These are phyloP conservation scores for Cercospora brassicicola DNA, from an alignment of 2,329 filamentous ascomycete species.

Conservation along the genomic window DNA sequence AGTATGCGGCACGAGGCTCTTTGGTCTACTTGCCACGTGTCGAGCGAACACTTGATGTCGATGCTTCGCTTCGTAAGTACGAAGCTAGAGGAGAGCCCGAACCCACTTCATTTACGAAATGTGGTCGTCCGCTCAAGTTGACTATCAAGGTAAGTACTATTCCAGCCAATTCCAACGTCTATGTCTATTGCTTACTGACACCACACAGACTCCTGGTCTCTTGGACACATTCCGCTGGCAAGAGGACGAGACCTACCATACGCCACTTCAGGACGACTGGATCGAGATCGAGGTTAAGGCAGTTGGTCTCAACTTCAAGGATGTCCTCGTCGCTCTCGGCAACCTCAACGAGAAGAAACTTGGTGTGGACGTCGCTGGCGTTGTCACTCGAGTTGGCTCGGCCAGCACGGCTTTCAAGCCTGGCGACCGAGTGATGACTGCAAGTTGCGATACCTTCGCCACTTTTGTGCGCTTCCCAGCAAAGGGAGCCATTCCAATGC, in stretches of 20 bases:
- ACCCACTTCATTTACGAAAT: not conserved
- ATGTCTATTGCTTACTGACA: not conserved
- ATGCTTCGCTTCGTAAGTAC: not conserved
- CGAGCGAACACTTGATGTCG: not conserved
- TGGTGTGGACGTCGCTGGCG: not conserved
- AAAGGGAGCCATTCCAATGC: not conserved
- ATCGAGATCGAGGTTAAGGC: not conserved
- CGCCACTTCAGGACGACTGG: not conserved
- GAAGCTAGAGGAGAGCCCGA: not conserved
- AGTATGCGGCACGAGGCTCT: not conserved
- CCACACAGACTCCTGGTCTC: not conserved
- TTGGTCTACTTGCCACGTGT: not conserved
- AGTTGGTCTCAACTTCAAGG: not conserved
- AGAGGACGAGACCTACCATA: not conserved
- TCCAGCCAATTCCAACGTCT: not conserved
- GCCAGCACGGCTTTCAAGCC: not conserved
- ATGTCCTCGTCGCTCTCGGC: not conserved
- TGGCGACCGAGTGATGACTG: not conserved
- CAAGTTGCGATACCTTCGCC: not conserved
- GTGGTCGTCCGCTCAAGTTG: not conserved
- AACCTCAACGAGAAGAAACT: not conserved
- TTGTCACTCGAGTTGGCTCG: not conserved
- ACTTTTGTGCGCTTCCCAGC: not conserved
- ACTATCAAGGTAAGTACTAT: not conserved
- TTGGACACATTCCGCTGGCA: not conserved